Evolutionary conservation across 805 yeast genomes (phyloP).

Genomic region (Hanseniaspora vineae): DNA sequence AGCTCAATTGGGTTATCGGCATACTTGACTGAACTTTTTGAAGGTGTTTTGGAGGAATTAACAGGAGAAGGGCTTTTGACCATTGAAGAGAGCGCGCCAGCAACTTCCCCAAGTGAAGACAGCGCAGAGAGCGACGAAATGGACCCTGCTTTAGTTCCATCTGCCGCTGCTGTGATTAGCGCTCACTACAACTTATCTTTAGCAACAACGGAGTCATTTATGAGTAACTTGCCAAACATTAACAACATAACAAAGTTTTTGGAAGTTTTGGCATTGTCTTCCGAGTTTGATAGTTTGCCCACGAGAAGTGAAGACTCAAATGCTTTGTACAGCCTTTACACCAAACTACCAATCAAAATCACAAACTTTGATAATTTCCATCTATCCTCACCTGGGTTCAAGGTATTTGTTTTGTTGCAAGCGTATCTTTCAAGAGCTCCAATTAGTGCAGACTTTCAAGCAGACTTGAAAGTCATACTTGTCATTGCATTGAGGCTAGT

Average conservation of each 20-base stretch:
- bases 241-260: conserved; percentile 50
- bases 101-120: too few relatives aligned
- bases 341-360: conserved; percentile 50
- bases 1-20: conserved; percentile 63
- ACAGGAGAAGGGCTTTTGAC: conserved; percentile 50
- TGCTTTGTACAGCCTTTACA: conserved; percentile 37
- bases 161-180: conserved; percentile 63
- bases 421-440: conserved; percentile 62
- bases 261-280: conserved; percentile 51
- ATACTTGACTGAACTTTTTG: conserved; percentile 73
- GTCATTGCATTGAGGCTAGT: conserved; percentile 37
- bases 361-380: conserved; percentile 18
- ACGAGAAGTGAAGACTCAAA: conserved; percentile 48
- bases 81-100: conserved; percentile 22
- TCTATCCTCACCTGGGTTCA: conserved; percentile 42
- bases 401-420: conserved; percentile 65
- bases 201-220: conserved; percentile 51
- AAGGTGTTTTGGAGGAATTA: conserved; percentile 52
- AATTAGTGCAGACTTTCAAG: conserved; percentile 46
- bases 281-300: conserved; percentile 60
- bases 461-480: conserved; percentile 45
- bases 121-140: conserved; percentile 21
- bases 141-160: conserved; percentile 33
- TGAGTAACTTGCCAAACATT: conserved; percentile 35
- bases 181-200: conserved; percentile 58